Base-by-base conservation (phyloP, 257 asterid species). In the Thymus quinquecostatus region DNA sequence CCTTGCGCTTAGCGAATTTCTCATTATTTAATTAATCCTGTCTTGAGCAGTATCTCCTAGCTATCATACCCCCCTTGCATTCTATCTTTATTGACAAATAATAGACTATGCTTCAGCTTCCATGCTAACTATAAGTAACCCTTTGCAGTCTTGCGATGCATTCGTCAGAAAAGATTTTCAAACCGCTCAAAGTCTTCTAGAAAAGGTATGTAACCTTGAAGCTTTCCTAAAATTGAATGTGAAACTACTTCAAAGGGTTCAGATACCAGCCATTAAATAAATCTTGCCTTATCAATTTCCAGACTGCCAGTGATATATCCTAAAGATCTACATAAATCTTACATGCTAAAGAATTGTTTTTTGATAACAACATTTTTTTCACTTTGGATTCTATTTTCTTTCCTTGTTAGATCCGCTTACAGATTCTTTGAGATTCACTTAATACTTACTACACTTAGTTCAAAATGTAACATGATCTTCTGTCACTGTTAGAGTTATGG, bases 81-180 rank as follows among this genome's bases (percentile, higher is more conserved):
- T n/a, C n/a, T n/a, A n/a, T n/a, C n/a, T n/a, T n/a, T n/a, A n/a
- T 13, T 9, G 27, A 40, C 47, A 55, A 41, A 47, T 41, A 56
- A 50, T 41, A 45, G 45, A 64, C 64, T 44, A 27, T 27, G 36
- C 61, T 64, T 51, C 6, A 1, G n/a, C 60, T 68, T 80, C 72
- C 50, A 41, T 67, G 54, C 44, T 70, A 65, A 53, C 29, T 14
- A 60, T 65, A 49, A 64, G 43, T 28, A 5, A 10, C 62, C 76
- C 45, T 74, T 57, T 75, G 64, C 88, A 93, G 98, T 90, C 97
- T 76, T 70, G 61, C 67, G 93, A 83, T 57, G 96, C 96, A 14
- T 81, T 73, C 56, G 55, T 47, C 63, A 72, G 75, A 54, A 57
- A 71, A 66, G 96, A 90, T 59, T 60, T 48, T 34, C 86, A 64